Base-by-base conservation (phyloP, 2,329 filamentous ascomycete genomes). In the Scortechinia acanthostroma region DNA sequence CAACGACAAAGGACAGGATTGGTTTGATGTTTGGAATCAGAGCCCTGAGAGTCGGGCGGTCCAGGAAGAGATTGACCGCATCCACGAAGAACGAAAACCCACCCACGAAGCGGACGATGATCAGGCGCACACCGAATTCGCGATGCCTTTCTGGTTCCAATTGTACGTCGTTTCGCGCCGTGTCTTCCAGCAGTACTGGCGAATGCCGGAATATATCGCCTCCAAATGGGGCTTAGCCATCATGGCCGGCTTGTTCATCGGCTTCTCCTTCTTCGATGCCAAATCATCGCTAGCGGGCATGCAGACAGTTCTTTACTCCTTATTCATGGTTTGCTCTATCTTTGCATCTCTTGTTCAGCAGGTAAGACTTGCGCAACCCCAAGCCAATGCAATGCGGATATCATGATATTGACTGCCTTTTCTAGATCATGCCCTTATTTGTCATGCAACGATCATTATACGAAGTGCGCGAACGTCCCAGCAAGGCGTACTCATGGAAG, bases 401-500 rank as follows among this genome's bases (percentile, higher is more conserved):
- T n/a, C n/a, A 13, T 13, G 13, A 13, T 13, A 30, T n/a, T 47
- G 67, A 68, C 52, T 52, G 69, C 43, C 61, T 66, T 4, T 65
- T 69, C 46, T 65, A 77, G 52, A 77, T 80, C 50, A 76, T 79
- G 64, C 77, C 77, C 2, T 63, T 74, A 35, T 81, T 80, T 55
- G 66, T 76, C 43, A 76, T 71, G 2, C 75, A 80, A 54, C 69
- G 77, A 43, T 68, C 73, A 2, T 62, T 81, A 3, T 80, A 80
- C 58, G 76, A 81, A 59, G 73, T 70, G 13, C 75, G 76, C 46
- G 76, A 82, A 53, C 66, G 75, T 3, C 75, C 82, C 0, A 79
- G 74, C 59, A 88, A 88, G 55, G 71, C 80, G 0, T 91, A 90
- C 64, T 86, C 80, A 0, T 90, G 86, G 86, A 73, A 78, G 51